Evolutionary conservation across 164 flowering plant species (phyloP), one percentile per base, ranked within the genome.

Genomic region (Amborella trichopoda): DNA sequence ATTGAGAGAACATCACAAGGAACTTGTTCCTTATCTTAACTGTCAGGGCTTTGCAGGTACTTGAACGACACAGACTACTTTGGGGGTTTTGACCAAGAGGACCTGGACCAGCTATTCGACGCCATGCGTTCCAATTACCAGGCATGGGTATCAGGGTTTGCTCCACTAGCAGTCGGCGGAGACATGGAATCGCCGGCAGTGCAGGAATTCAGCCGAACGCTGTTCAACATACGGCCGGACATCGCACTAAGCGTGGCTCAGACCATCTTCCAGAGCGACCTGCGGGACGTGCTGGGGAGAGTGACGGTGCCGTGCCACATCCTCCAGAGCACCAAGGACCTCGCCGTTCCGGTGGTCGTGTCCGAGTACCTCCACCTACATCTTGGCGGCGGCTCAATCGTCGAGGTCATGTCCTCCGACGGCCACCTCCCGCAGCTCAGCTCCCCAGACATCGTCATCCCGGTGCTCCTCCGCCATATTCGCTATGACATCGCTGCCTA

Each of bases 341-440:
- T 66, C 46, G 70, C 74, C 12, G 80, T 74, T 14, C 80, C 80
- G 8, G 70, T 69, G 21, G 70, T 50, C 11, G 76, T 74, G 20
- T 51, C 80, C 11, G 76, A 71, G 56, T 74, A 61, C 48, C 63
- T 71, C 19, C 74, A 71, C 54, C 57, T 36, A 46, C 50, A 64
- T 44, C 62, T 74, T 9, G 67, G 67, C 24, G 50, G 68, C 21
- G 57, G 52, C 1, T 68, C 78, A 14, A 60, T 68, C 13, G 72
- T 74, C 1, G 80, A 74, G 54, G 66, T 71, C 19, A 60, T 69
- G 70, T 1, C 62, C 1, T 61, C 74, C 1, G 80, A 74, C 6
- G 80, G 80, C 0, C 80, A 74, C 50, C 62, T 74, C 18, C 79
- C 79, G 2, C 79, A 74, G 59, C 46, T 74, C 26, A 74, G 75